Percentiles rank a stretch among this genome's conserved stretches.
These are phyloP conservation scores for Purpureocillium takamizusanense DNA, from an alignment of 2,329 filamentous ascomycete species.

Conservation along the genomic window DNA sequence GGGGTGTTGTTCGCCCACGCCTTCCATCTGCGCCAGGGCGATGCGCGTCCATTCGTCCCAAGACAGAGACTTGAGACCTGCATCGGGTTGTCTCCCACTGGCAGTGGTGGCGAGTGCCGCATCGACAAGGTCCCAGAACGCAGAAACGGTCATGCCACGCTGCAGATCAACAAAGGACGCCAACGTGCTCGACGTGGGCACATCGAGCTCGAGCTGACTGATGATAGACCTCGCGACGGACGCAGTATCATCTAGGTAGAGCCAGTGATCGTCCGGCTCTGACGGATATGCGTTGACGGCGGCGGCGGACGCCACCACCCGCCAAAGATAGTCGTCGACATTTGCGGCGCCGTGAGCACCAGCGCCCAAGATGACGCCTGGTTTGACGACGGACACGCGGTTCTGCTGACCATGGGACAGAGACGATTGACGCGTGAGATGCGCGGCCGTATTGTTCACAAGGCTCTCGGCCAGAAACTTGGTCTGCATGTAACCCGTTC, in stretches of 20 bases:
- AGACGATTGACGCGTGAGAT: not conserved
- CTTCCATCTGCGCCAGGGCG: conserved; percentile 4
- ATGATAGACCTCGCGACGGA: conserved; percentile 9
- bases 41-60: conserved; percentile 10
- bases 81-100: no score
- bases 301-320: conserved; percentile 7
- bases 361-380: conserved; percentile 13
- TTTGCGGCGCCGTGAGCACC: conserved; percentile 10
- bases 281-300: conserved; percentile 6
- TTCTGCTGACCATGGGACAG: not conserved
- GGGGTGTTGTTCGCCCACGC: conserved; percentile 9
- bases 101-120: conserved; percentile 4
- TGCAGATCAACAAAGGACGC: conserved; percentile 5
- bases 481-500: conserved; percentile 12
- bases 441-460: conserved; percentile 4
- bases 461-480: conserved; percentile 15
- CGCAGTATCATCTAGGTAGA: conserved; percentile 8
- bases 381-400: conserved; percentile 11
- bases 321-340: conserved; percentile 14
- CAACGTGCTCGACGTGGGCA: not conserved
- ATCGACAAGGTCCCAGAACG: conserved; percentile 12
- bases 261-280: conserved; percentile 7
- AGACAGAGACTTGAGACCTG: not conserved
- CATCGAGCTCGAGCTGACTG: not conserved
- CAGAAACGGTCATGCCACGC: conserved; percentile 7